Conservation (phyloP, 2,329 filamentous ascomycete species). For the Hypoxylon sp. region DNA sequence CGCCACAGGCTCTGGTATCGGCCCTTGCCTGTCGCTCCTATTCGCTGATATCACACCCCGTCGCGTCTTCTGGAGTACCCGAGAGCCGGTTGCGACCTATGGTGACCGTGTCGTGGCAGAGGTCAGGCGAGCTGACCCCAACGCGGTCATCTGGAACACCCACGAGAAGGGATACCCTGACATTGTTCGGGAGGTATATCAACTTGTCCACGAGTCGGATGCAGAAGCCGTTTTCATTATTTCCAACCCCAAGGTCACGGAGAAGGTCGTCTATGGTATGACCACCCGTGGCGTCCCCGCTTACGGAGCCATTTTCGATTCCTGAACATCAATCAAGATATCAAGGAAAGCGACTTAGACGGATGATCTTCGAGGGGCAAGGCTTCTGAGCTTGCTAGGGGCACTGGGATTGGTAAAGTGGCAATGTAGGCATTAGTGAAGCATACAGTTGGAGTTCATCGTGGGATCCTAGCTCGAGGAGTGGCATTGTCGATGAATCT, state of each 20-base stretch:
- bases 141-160: conserved; percentile 79
- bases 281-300: conserved; percentile 76
- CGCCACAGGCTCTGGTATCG: conserved; percentile 81
- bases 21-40: conserved; percentile 76
- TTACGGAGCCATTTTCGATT: conserved; percentile 82
- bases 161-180: conserved; percentile 72
- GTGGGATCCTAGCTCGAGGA: conserved; percentile 39
- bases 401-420: not conserved
- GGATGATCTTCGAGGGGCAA: conserved; percentile 4
- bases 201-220: conserved; percentile 69
- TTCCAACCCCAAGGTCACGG: conserved; percentile 78
- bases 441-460: conserved; percentile 34
- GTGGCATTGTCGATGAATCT: conserved; percentile 39
- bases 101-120: conserved; percentile 69
- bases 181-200: conserved; percentile 64
- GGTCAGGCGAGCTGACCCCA: conserved; percentile 70
- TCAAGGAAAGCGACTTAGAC: not conserved
- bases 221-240: conserved; percentile 82
- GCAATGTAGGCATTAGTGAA: conserved; percentile 15
- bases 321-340: conserved; percentile 31
- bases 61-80: conserved; percentile 79
- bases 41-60: conserved; percentile 64
- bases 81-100: conserved; percentile 74
- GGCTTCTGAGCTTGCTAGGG: conserved; percentile 7
- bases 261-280: conserved; percentile 77